These are phyloP conservation scores for Lablab purpureus DNA, from an alignment of 306 rosid genomes.

Conservation along the genomic window DNA sequence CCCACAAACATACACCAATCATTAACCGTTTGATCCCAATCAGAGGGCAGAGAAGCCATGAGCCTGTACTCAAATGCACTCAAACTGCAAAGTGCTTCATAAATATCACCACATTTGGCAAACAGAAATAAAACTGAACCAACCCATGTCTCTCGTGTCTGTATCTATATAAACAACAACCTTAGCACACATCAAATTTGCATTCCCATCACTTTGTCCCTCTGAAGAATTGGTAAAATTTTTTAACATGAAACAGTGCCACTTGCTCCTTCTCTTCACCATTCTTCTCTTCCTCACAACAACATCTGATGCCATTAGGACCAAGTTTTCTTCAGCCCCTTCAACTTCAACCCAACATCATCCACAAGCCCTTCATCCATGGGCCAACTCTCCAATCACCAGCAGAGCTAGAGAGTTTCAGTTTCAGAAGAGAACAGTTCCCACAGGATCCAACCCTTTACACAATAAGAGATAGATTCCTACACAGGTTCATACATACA, in stretches of 20 bases:
- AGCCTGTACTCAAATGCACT: background rate
- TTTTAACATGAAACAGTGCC: constrained; percentile 60
- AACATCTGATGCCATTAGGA: constrained; percentile 42
- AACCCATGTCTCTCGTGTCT: background rate
- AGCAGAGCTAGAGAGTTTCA: constrained; percentile 42
- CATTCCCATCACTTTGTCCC: constrained; percentile 41
- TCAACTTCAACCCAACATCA: constrained; percentile 45
- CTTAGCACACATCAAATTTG: constrained; percentile 38
- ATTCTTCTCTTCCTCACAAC: constrained; percentile 54
- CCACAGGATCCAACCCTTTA: constrained; percentile 89
- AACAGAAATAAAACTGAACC: background rate
- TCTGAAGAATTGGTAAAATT: background rate
- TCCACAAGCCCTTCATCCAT: constrained; percentile 45
- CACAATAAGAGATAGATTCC: constrained; percentile 73
- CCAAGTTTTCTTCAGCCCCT: constrained; percentile 54
- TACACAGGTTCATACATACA: background rate
- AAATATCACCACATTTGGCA: constrained; percentile 26
- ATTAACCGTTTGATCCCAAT: constrained; percentile 28
- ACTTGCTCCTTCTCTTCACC: constrained; percentile 46
- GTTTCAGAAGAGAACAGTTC: constrained; percentile 75
- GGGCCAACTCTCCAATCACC: constrained; percentile 38
- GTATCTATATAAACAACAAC: constrained; percentile 40
- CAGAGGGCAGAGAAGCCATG: constrained; percentile 10
- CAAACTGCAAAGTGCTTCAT: background rate
- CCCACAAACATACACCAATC: background rate